Evolutionary conservation across 768 basidiomycete genomes (phyloP).

Genomic region (Fibroporia radiculosa): DNA sequence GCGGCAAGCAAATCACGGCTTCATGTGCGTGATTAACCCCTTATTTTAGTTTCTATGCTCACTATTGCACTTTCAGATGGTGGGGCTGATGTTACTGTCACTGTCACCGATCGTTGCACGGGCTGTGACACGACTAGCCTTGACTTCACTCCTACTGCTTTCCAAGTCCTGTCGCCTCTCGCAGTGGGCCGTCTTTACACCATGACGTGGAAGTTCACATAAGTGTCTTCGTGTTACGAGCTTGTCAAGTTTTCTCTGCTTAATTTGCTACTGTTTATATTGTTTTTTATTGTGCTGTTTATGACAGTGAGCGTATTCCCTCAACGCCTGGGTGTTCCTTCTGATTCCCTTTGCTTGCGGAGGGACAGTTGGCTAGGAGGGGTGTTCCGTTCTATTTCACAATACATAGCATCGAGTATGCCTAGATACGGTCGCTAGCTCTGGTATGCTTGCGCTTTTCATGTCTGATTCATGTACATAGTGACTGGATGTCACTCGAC

Average conservation of each 20-base stretch:
- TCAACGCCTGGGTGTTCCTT: conserved; percentile 16
- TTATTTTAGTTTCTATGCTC: conserved; percentile 4
- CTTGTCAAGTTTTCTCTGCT: background rate
- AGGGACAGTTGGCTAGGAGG: conserved; percentile 22
- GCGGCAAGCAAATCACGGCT: conserved; percentile 37
- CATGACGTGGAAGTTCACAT: conserved; percentile 36
- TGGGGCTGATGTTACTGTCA: conserved; percentile 41
- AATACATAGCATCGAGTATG: conserved; percentile 1
- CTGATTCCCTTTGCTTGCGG: conserved; percentile 19
- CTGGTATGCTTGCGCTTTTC: conserved; percentile 11
- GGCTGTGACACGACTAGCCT: conserved; percentile 46
- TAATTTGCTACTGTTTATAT: conserved; percentile 2
- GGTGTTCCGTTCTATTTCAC: background rate
- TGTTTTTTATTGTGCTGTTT: conserved; percentile 3
- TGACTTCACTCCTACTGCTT: conserved; percentile 58
- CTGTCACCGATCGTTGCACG: conserved; percentile 54
- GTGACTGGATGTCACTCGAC: conserved; percentile 1
- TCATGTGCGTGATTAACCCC: conserved; percentile 35
- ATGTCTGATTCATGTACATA: background rate
- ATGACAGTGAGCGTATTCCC: conserved; percentile 2
- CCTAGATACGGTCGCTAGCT: conserved; percentile 8
- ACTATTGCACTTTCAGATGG: conserved; percentile 30
- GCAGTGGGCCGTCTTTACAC: conserved; percentile 42
- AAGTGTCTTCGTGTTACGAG: conserved; percentile 1
- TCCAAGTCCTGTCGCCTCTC: conserved; percentile 35